Conservation (phyloP, 805 yeast genomes). For the Kazachstania taianensis region DNA sequence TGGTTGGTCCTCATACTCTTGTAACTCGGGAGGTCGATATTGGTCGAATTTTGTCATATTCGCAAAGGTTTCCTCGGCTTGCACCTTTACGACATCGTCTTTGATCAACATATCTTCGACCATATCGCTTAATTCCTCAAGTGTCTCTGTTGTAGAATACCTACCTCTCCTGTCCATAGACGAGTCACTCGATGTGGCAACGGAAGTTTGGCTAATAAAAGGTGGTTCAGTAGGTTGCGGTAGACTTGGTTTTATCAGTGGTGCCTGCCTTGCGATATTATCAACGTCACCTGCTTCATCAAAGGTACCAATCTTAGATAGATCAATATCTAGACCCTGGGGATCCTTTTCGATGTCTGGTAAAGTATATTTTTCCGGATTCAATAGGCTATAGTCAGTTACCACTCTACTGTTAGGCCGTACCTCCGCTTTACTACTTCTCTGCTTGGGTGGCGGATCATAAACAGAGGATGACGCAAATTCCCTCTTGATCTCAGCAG, state of each 20-base stretch:
- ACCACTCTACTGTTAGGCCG: constrained; percentile 5
- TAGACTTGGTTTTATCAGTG: neutral
- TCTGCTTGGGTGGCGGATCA: constrained; percentile 1
- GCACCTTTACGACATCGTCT: constrained; percentile 3
- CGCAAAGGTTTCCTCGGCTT: constrained; percentile 18
- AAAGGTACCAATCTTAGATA: constrained; percentile 14
- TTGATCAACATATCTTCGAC: constrained; percentile 26
- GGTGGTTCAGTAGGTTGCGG: neutral
- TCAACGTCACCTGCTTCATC: constrained; percentile 3
- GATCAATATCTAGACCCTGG: constrained; percentile 14
- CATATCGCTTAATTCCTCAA: constrained; percentile 29
- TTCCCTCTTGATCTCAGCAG: neutral
- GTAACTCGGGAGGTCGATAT: constrained; percentile 21
- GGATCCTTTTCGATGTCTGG: constrained; percentile 20
- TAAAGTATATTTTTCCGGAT: constrained; percentile 15
- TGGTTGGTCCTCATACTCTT: constrained; percentile 10
- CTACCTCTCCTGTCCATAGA: constrained; percentile 1
- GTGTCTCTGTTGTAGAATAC: constrained; percentile 12
- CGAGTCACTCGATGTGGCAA: neutral
- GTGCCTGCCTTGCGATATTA: neutral
- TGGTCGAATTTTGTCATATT: constrained; percentile 22
- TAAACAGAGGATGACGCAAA: constrained; percentile 4
- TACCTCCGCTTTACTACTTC: neutral
- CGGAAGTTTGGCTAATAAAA: neutral
- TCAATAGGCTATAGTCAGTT: constrained; percentile 9